These are phyloP conservation scores for Karstenula rhodostoma DNA, from an alignment of 2,329 filamentous ascomycete genomes.

Conservation along the genomic window DNA sequence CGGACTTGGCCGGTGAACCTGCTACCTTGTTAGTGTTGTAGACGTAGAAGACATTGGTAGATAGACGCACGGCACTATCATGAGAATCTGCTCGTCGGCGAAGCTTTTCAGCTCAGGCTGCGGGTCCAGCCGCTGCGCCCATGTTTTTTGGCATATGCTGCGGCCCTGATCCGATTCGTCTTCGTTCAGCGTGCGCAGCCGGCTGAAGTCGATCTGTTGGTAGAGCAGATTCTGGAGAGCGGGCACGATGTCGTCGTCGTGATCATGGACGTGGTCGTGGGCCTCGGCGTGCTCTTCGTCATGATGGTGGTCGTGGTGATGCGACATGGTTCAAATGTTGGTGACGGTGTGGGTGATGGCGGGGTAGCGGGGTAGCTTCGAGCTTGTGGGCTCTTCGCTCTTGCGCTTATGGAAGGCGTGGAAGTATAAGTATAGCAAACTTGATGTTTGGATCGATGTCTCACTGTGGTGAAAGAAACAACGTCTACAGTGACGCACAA, in stretches of 20 bases:
- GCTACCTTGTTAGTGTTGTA: background rate
- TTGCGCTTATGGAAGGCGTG: background rate
- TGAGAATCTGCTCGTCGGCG: slow-evolving; percentile 90
- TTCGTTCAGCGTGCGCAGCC: slow-evolving; percentile 87
- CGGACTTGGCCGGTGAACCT: slow-evolving; percentile 95
- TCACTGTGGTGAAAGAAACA: slow-evolving; percentile 7
- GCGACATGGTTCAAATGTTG: slow-evolving; percentile 35
- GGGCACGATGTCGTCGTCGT: slow-evolving; percentile 90
- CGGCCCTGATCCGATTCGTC: slow-evolving; percentile 71
- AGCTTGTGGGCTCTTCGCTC: slow-evolving; percentile 7
- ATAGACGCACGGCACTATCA: slow-evolving; percentile 80
- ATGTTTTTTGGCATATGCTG: slow-evolving; percentile 86
- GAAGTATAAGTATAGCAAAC: no score
- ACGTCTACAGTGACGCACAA: slow-evolving; percentile 8
- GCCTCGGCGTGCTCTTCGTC: slow-evolving; percentile 63
- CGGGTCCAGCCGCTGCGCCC: slow-evolving; percentile 77
- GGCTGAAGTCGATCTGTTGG: slow-evolving; percentile 88
- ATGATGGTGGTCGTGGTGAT: slow-evolving; percentile 40
- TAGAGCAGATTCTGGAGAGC: slow-evolving; percentile 91
- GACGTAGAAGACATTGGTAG: background rate
- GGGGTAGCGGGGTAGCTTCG: slow-evolving; percentile 44
- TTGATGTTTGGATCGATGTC: background rate
- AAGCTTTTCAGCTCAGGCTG: slow-evolving; percentile 84
- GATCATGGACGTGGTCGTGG: slow-evolving; percentile 75
- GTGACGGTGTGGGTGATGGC: slow-evolving; percentile 19